Base-by-base conservation (phyloP, 2,329 filamentous ascomycete species). In the Macrophomina pseudophaseolina region DNA sequence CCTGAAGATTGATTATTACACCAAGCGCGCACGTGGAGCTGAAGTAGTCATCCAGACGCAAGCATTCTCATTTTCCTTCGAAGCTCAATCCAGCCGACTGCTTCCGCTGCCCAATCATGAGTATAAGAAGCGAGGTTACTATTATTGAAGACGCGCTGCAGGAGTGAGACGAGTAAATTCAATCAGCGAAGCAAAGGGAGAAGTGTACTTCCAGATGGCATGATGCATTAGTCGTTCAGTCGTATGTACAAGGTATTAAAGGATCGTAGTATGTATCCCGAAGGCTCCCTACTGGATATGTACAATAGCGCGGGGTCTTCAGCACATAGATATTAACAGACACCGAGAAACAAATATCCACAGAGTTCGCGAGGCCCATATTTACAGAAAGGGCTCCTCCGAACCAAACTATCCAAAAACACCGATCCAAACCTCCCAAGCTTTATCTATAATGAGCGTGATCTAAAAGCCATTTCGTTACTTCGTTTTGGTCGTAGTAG, bases 401-500 rank as follows among this genome's bases (percentile, higher is more conserved):
- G 18, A 54, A 11, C 18, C 12, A 32, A 12, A 11, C 14, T 30
- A 9, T 5, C 52, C 8, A 12, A 51, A 23, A 54, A 54, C 52
- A 28, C 52, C 52, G 12, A 18, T 14, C 48, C 9, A 28, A 28
- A 51, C 8, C n/a, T 30, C 48, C 18, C 18, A 30, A 12, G 23
- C 30, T 11, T 51, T 51, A 11, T 51, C 48, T 51, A 51, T 51
- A 51, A 51, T 51, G 48, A 51, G 9, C 52, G 52, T 54, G 16
- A 38, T 35, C 33, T 5, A 9, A 23, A 23, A n/a, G 52, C 35
- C 23, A 30, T 28, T 59, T 35, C 16, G 11, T 59, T 33, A 28
- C 54, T 46, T 59, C 54, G 40, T 59, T 0, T 33, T 28, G 42
- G 54, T 46, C 16, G 54, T 59, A 38, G 54, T 48, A 33, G 54